A percentile compares a stretch with the other conserved stretches of the same genome.
Evolutionary conservation across 2,329 filamentous ascomycete species (phyloP).

Genomic region (Talaromyces sp.): DNA sequence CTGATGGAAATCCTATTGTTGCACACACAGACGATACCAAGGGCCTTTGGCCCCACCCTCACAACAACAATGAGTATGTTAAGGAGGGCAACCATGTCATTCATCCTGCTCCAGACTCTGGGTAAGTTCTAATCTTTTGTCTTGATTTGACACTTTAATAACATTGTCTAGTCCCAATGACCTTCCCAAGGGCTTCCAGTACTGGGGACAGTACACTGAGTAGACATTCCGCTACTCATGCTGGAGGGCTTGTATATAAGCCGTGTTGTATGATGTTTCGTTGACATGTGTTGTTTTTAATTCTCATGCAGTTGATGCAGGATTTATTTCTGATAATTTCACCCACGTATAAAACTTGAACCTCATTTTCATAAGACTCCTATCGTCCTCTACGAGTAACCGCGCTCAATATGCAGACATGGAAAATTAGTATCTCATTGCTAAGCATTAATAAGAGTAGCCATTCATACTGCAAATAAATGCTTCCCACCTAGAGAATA

Average conservation of each 20-base stretch:
- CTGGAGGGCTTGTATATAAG: slow-evolving; percentile 21
- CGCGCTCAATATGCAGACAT: no score
- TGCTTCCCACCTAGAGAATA: no score
- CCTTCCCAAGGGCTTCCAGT: slow-evolving; percentile 17
- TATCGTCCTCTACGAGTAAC: no score
- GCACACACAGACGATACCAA: slow-evolving; percentile 9
- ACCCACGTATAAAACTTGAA: no score
- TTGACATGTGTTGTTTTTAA: slow-evolving; percentile 4
- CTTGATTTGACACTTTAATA: not conserved
- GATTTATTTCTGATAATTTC: no score
- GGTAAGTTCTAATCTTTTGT: slow-evolving; percentile 7
- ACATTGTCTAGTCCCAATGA: slow-evolving; percentile 5
- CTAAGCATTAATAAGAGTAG: no score
- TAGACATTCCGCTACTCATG: not conserved
- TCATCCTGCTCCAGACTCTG: slow-evolving; percentile 11
- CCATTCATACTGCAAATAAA: no score
- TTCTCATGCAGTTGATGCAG: slow-evolving; percentile 1
- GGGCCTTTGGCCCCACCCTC: slow-evolving; percentile 12
- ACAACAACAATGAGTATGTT: slow-evolving; percentile 16
- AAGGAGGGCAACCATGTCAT: slow-evolving; percentile 5
- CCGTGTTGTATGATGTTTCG: slow-evolving; percentile 4
- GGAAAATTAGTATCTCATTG: no score
- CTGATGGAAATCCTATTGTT: slow-evolving; percentile 12
- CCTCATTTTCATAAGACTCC: no score
- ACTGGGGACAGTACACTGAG: slow-evolving; percentile 18